phyloP scores from a whole-genome alignment of 2,329 filamentous ascomycete species.

The Alternaria dauci region DNA sequence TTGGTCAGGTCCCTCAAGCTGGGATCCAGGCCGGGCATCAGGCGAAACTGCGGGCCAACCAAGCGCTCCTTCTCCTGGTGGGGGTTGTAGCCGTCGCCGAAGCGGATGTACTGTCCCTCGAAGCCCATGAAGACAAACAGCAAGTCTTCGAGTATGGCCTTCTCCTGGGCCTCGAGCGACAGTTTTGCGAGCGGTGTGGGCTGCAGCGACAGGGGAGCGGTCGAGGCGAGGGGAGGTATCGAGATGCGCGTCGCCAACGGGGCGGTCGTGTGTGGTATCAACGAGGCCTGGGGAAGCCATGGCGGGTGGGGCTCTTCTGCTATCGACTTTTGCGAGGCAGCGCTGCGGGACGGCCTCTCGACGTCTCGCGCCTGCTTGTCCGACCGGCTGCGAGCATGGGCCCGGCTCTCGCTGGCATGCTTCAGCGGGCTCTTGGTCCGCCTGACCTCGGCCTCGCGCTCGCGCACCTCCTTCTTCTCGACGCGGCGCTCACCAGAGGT shows the following conservation, averaged over 20 bases:
- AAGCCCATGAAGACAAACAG: slow-evolving; percentile 98
- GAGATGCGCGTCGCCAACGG: slow-evolving; percentile 77
- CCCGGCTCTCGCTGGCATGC: slow-evolving; percentile 43
- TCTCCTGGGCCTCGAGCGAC: slow-evolving; percentile 82
- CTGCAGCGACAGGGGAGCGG: slow-evolving; percentile 73
- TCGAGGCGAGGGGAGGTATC: slow-evolving; percentile 67
- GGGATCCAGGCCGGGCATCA: slow-evolving; percentile 85
- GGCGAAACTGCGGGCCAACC: slow-evolving; percentile 80
- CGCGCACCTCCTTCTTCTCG: slow-evolving; percentile 48
- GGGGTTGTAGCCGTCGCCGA: slow-evolving; percentile 82
- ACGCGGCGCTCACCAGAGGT: slow-evolving; percentile 41
- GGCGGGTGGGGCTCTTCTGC: slow-evolving; percentile 47
- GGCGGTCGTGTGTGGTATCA: slow-evolving; percentile 73
- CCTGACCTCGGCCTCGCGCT: slow-evolving; percentile 46
- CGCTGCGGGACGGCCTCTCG: slow-evolving; percentile 34
- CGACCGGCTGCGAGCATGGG: slow-evolving; percentile 42
- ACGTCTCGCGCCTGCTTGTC: slow-evolving; percentile 42
- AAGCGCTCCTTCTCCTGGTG: slow-evolving; percentile 85
- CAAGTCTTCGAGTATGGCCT: slow-evolving; percentile 86
- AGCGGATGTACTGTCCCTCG: slow-evolving; percentile 96
- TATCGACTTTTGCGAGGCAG: slow-evolving; percentile 31
- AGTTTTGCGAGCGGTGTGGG: slow-evolving; percentile 74
- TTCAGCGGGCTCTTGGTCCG: slow-evolving; percentile 51
- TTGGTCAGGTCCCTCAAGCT: slow-evolving; percentile 86
- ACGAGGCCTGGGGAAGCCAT: slow-evolving; percentile 83